Conservation (phyloP, 2,329 filamentous ascomycete genomes). For the Cercospora sojina region DNA sequence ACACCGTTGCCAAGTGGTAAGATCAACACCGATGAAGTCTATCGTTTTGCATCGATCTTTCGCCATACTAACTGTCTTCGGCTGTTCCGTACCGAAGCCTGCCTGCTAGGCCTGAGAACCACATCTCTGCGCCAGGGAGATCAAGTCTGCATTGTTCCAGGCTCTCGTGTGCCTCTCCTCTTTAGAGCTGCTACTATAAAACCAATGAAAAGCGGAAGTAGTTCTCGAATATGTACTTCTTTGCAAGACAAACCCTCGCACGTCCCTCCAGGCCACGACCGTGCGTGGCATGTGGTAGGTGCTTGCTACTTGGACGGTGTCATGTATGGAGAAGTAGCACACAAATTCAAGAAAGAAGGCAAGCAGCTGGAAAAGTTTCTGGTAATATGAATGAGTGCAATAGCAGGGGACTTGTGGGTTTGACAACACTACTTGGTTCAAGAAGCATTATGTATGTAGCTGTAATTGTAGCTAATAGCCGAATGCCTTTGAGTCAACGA, state of each 20-base stretch:
- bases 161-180: neutral
- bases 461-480: no score
- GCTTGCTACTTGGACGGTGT: neutral
- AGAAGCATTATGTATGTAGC: no score
- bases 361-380: neutral
- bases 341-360: neutral
- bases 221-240: neutral
- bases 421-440: no score
- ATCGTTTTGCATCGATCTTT: neutral
- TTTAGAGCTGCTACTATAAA: neutral
- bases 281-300: neutral
- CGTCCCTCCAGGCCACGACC: neutral
- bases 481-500: no score
- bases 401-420: no score
- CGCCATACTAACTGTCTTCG: neutral
- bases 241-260: neutral
- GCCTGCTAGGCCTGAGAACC: neutral
- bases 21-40: neutral
- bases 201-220: neutral
- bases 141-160: neutral
- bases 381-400: neutral
- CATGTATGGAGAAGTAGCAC: neutral
- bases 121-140: neutral
- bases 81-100: neutral
- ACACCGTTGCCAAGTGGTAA: neutral